Conservation (phyloP, 129 eudicot species). For the Pseudognaphalium luteoalbum region DNA sequence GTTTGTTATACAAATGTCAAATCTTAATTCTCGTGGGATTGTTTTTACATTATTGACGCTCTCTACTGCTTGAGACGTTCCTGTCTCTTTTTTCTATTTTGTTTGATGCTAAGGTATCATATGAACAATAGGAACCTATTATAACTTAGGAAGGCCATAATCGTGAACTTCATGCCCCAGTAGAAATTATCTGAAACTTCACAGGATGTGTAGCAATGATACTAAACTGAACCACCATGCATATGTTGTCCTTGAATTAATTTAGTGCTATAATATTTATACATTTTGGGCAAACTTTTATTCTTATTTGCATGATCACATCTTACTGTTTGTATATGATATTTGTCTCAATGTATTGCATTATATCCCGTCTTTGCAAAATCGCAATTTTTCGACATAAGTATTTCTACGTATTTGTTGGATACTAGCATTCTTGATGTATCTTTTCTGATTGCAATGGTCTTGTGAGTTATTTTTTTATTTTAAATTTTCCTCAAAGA, state of each 20-base stretch:
- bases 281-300: too few species aligned
- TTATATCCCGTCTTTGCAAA: not conserved
- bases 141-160: not conserved
- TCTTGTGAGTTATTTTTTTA: not conserved
- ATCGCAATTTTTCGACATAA: not conserved
- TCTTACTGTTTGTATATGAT: not conserved
- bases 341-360: not conserved
- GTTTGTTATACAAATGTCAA: not conserved
- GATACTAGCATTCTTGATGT: not conserved
- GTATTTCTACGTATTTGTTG: conserved; percentile 3
- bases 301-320: not conserved
- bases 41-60: conserved; percentile 6
- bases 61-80: not conserved
- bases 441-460: conserved; percentile 2
- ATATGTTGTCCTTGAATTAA: conserved; percentile 9
- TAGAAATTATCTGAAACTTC: not conserved
- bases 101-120: conserved; percentile 19
- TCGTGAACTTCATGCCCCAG: conserved; percentile 1
- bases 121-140: conserved; percentile 7
- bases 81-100: not conserved
- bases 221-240: conserved; percentile 14
- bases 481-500: not conserved
- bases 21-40: not conserved
- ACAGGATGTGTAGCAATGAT: not conserved
- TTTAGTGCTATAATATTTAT: not conserved